These are phyloP conservation scores for Claviceps citrina DNA, from an alignment of 2,329 filamentous ascomycete genomes.

Conservation along the genomic window DNA sequence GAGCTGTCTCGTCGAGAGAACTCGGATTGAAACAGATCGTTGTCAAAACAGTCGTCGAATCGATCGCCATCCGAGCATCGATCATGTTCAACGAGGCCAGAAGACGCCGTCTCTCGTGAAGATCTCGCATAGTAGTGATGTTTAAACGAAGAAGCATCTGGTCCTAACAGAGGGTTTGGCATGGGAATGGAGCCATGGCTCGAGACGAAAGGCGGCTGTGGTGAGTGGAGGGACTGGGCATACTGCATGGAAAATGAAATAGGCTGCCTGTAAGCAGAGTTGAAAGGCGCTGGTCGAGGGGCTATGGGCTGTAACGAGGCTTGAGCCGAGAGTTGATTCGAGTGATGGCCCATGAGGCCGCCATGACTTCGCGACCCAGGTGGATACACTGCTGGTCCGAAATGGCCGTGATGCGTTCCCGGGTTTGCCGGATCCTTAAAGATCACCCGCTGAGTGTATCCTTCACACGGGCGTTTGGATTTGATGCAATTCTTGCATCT, in stretches of 20 bases:
- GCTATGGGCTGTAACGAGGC: conserved; percentile 30
- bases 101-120: background rate
- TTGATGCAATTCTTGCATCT: conserved; percentile 75
- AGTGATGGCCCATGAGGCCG: conserved; percentile 9
- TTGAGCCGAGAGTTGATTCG: conserved; percentile 23
- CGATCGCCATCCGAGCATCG: conserved; percentile 5
- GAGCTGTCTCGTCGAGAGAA: background rate
- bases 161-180: conserved; percentile 10
- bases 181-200: conserved; percentile 6
- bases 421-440: conserved; percentile 50
- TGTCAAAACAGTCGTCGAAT: conserved; percentile 1
- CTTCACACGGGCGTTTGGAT: conserved; percentile 70
- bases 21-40: background rate
- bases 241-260: conserved; percentile 4
- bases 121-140: conserved; percentile 2
- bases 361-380: conserved; percentile 20
- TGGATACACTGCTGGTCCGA: conserved; percentile 28
- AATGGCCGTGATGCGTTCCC: conserved; percentile 26
- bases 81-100: conserved; percentile 5
- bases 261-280: conserved; percentile 6
- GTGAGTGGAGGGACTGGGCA: background rate
- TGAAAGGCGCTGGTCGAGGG: conserved; percentile 31
- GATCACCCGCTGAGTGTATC: conserved; percentile 65
- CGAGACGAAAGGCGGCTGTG: conserved; percentile 2
- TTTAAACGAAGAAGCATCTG: conserved; percentile 2